phyloP scores from a whole-genome alignment of 1,139 yeast genomes.

The Scheffersomyces quercinus region DNA sequence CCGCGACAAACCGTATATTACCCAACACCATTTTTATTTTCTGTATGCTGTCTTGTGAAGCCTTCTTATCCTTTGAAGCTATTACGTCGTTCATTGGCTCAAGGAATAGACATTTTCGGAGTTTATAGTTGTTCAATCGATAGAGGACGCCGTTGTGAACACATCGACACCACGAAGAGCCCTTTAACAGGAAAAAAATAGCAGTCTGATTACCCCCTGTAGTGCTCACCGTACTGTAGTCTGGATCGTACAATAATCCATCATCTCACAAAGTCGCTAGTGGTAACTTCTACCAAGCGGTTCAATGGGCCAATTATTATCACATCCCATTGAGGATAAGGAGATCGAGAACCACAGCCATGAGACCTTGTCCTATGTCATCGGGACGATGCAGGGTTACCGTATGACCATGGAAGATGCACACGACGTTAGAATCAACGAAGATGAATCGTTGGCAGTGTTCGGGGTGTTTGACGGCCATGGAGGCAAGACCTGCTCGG shows the following conservation, averaged over 20 bases:
- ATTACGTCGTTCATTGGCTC: too few relatives aligned
- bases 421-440: slow-evolving; percentile 49
- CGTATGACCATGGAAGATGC: slow-evolving; percentile 79
- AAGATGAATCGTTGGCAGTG: slow-evolving; percentile 50
- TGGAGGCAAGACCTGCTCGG: slow-evolving; percentile 68
- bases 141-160: too few relatives aligned
- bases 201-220: background rate
- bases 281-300: too few relatives aligned
- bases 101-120: too few relatives aligned
- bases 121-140: too few relatives aligned
- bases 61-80: too few relatives aligned
- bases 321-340: slow-evolving; percentile 76
- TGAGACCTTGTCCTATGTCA: slow-evolving; percentile 52
- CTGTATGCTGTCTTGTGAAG: too few relatives aligned
- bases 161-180: background rate
- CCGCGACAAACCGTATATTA: too few relatives aligned
- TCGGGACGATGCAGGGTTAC: slow-evolving; percentile 82
- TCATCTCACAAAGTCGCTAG: background rate
- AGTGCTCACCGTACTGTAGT: too few relatives aligned
- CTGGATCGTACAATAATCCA: background rate
- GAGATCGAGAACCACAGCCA: slow-evolving; percentile 48
- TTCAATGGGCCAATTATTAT: slow-evolving; percentile 70
- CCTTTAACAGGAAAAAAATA: background rate
- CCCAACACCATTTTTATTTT: too few relatives aligned
- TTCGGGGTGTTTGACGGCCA: slow-evolving; percentile 83